Evolutionary conservation across 176 grass and related monocot species (phyloP), one percentile per base, ranked within the genome.

Genomic region (Avena sativa): DNA sequence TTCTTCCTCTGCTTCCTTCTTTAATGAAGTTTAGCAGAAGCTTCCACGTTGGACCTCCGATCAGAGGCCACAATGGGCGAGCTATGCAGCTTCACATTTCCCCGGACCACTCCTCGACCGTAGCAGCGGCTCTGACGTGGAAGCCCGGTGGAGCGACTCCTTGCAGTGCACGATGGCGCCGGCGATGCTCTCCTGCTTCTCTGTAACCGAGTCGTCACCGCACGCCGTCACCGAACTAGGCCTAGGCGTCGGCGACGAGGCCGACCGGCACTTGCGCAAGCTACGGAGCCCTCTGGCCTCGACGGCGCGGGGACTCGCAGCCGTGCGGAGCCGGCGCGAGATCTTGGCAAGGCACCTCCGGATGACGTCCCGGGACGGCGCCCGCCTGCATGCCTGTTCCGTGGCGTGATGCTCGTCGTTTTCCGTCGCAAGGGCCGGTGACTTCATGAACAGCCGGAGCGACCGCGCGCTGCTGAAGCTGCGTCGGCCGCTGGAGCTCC

Each of bases 91-190:
- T 80, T 81, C 75, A 2, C 82, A 49, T 48, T 87, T 87, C 23
- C 93, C 91, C 4, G 91, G 91, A 71, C 93, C 91, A 26, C 93
- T 95, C 87, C 90, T 88, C 47, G 96, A 98, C 12, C 91, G 80
- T 7, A 81, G 59, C 26, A 98, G 68, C 51, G 93, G 81, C 4
- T 82, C 93, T 15, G 90, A 79, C 52, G 76, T 17, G 23, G 78
- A 87, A n/a, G 10, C 73, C 14, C 52, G 52, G 52, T 55, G 52
- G 14, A 55, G 52, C 52, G 52, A 55, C 52, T 95, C 90, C 71
- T 98, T 98, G 84, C 97, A 98, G 81, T 98, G 97, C 1, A 90
- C 92, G 84, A 98, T 98, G 83, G 97, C 97, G 65, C 90, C 89
- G 81, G 95, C 91, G 52, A 98, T 93, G 62, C 97, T 90, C 79